Evolutionary conservation across 345 rosid species (phyloP).

Genomic region (Eucalyptus decipiens): DNA sequence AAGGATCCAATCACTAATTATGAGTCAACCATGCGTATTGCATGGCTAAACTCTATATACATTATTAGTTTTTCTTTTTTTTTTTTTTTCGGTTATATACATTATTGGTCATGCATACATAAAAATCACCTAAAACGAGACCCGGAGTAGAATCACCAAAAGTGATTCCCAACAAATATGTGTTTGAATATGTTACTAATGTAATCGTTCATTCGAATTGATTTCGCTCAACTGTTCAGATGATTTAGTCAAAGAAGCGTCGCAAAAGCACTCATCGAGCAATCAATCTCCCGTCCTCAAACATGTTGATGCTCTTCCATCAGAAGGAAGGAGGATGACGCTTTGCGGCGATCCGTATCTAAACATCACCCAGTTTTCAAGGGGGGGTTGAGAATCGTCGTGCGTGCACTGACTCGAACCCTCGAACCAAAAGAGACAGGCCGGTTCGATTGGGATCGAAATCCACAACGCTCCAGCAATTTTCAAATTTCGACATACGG

Average conservation of each 20-base stretch:
- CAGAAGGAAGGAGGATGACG: background rate
- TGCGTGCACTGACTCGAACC: background rate
- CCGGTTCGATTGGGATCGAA: background rate
- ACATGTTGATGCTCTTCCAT: too few species aligned
- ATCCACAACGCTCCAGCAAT: background rate
- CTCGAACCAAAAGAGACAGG: background rate
- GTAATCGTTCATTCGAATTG: fast-evolving
- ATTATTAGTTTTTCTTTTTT: fast-evolving
- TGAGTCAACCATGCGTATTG: background rate
- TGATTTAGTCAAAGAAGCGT: background rate
- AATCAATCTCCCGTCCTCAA: fast-evolving
- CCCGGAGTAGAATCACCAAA: background rate
- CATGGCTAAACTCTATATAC: background rate
- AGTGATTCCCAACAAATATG: fast-evolving
- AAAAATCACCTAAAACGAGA: background rate
- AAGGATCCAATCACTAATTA: background rate
- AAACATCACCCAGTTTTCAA: background rate
- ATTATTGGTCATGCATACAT: background rate
- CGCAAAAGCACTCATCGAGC: background rate
- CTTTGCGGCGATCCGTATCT: fast-evolving
- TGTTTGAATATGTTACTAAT: background rate
- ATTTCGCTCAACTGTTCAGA: fast-evolving
- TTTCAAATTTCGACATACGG: background rate
- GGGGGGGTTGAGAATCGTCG: too few species aligned
- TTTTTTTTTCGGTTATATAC: background rate